Evolutionary conservation across 2,329 filamentous ascomycete species (phyloP), one percentile per base, ranked within the genome.

Genomic region (Phaeophleospora eucalypticola): DNA sequence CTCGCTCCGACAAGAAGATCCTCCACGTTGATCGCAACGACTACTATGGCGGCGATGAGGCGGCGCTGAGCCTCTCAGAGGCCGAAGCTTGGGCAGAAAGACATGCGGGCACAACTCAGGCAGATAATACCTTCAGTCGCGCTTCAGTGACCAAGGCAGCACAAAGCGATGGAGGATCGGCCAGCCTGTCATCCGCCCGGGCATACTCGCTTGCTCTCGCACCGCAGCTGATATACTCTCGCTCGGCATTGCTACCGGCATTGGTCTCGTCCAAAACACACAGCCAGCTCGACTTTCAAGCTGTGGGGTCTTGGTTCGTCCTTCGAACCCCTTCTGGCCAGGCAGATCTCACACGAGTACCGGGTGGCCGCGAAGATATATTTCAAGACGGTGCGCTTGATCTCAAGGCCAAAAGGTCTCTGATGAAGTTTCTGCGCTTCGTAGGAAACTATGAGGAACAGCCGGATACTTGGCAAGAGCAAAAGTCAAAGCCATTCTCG

Each of bases 351-450:
- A 48, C 46, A 17, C 85, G 86, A 47, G 86, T 97, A 41, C 91
- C 93, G 0, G 90, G 87, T 53, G 90, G 87, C 20, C 82, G 91
- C 56, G 91, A 98, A 70, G 91, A 96, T 69, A 82, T 97, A 36
- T 96, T 96, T 66, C 80, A 84, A 39, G 85, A 89, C 64, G 80
- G 80, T 29, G 76, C 77, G 18, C 86, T 97, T 46, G 81, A 88
- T 37, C 78, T 86, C 56, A 85, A 86, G 54, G 82, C 88, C 4
- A 97, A 97, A 71, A 83, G 91, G 44, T 79, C 80, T 8, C 70
- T 97, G 60, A 95, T 96, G 85, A 95, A 94, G 67, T 94, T 96
- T 60, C 77, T 97, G 61, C 90, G 91, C 66, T 91, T 93, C 64
- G 85, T 95, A 43, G 74, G 83, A 49, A 80, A 89, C 58, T 84